Conservation (phyloP, 2,329 filamentous ascomycete species). For the Peltaster fructicola region DNA sequence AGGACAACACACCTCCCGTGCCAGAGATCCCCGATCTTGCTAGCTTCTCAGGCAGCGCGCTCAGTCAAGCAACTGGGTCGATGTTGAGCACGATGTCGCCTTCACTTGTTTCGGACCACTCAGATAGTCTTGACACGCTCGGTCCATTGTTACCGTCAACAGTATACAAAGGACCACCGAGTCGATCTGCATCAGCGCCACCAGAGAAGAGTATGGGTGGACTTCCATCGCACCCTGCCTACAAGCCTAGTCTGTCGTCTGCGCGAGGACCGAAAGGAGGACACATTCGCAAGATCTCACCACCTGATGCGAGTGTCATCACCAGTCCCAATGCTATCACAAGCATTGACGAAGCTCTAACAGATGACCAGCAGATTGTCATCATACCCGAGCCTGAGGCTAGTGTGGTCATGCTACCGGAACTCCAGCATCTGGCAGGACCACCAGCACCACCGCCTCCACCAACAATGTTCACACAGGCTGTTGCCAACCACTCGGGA, state of each 20-base stretch:
- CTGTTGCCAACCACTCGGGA: slow-evolving; percentile 9
- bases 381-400: slow-evolving; percentile 22
- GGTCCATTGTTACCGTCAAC: slow-evolving; percentile 30
- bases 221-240: slow-evolving; percentile 17
- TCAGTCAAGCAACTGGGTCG: slow-evolving; percentile 15
- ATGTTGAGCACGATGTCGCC: slow-evolving; percentile 1
- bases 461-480: slow-evolving; percentile 20
- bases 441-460: slow-evolving; percentile 29
- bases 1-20: slow-evolving; percentile 35
- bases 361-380: slow-evolving; percentile 25
- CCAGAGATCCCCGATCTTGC: slow-evolving; percentile 37
- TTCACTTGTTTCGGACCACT: slow-evolving; percentile 2
- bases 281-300: slow-evolving; percentile 26
- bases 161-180: slow-evolving; percentile 23
- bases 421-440: slow-evolving; percentile 41
- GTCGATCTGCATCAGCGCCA: slow-evolving; percentile 31
- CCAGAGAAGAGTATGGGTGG: slow-evolving; percentile 22
- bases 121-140: too few species aligned
- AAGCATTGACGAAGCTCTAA: slow-evolving; percentile 38
- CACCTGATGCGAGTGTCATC: slow-evolving; percentile 18
- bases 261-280: slow-evolving; percentile 21
- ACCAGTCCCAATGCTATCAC: slow-evolving; percentile 1
- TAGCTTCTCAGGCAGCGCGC: slow-evolving; percentile 15
- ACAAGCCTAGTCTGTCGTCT: slow-evolving; percentile 15
- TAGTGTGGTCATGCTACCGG: slow-evolving; percentile 33